These are phyloP conservation scores for Ustilago loliicola DNA, from an alignment of 1,284 basidiomycete species.

Conservation along the genomic window DNA sequence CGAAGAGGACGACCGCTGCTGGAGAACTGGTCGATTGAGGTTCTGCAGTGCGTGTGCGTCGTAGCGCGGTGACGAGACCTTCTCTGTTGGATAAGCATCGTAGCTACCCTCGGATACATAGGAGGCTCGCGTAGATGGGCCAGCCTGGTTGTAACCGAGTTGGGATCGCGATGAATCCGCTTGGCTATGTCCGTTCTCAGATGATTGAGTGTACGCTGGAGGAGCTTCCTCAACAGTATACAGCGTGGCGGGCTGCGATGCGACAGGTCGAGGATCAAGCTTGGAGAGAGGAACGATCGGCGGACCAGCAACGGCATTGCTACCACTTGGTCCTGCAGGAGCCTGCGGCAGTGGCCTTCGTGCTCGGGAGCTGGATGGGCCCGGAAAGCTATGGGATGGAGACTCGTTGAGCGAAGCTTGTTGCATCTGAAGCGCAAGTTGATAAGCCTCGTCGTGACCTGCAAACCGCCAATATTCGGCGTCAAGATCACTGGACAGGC, in stretches of 20 bases:
- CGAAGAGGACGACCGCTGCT: conserved; percentile 26
- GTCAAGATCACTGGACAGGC: conserved; percentile 16
- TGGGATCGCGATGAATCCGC: not conserved
- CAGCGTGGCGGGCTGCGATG: conserved; percentile 12
- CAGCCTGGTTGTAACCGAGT: not conserved
- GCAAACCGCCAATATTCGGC: conserved; percentile 48
- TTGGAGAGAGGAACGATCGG: not conserved
- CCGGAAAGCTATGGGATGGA: not conserved
- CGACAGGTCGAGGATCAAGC: not conserved
- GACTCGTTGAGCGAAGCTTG: conserved; percentile 17
- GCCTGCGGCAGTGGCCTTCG: conserved; percentile 33
- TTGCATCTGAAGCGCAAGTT: conserved; percentile 46
- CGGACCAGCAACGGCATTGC: not conserved
- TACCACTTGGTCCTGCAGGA: conserved; percentile 2
- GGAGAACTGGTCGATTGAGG: conserved; percentile 26
- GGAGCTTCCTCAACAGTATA: conserved; percentile 22
- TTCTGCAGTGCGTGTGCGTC: conserved; percentile 9
- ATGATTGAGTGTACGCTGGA: conserved; percentile 25
- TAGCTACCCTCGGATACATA: not conserved
- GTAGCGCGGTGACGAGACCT: conserved; percentile 9
- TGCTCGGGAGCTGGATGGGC: conserved; percentile 5
- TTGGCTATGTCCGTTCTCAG: not conserved
- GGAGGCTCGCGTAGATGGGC: conserved; percentile 11
- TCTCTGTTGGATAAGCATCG: conserved; percentile 9
- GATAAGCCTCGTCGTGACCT: conserved; percentile 49